Evolutionary conservation across 2,329 filamentous ascomycete genomes (phyloP).

Genomic region (Fonsecaea multimorphosa): DNA sequence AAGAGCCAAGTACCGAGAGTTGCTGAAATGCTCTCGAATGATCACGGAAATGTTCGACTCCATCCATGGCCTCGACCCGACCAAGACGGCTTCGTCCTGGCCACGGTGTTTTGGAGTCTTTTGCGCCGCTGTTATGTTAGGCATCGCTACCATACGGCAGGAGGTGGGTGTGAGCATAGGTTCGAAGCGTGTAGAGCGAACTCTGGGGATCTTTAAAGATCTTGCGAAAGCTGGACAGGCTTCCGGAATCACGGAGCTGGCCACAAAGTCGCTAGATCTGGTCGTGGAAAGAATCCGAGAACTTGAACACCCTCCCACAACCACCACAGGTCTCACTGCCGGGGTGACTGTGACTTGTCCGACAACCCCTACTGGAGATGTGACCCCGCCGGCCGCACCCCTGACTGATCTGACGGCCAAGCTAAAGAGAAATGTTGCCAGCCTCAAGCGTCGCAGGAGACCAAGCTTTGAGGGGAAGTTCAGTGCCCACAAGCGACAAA

Average conservation of each 20-base stretch:
- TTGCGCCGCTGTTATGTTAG: slow-evolving; percentile 28
- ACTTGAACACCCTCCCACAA: slow-evolving; percentile 2
- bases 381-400: neutral
- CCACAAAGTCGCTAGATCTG: slow-evolving; percentile 7
- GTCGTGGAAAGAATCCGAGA: slow-evolving; percentile 19
- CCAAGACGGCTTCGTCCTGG: slow-evolving; percentile 25
- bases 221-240: slow-evolving; percentile 4
- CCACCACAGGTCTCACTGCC: neutral
- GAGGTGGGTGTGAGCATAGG: slow-evolving; percentile 31
- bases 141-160: slow-evolving; percentile 29
- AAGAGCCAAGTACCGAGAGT: slow-evolving; percentile 16
- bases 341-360: neutral
- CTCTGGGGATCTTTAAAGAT: slow-evolving; percentile 24
- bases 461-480: slow-evolving; percentile 8
- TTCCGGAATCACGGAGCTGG: slow-evolving; percentile 19
- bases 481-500: slow-evolving; percentile 20
- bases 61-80: slow-evolving; percentile 23
- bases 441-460: slow-evolving; percentile 19
- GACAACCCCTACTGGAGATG: neutral
- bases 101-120: slow-evolving; percentile 32
- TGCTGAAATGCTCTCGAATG: slow-evolving; percentile 27
- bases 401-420: neutral
- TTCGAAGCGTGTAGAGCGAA: slow-evolving; percentile 20
- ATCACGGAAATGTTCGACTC: slow-evolving; percentile 30
- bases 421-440: neutral